Base-by-base conservation (phyloP, 2,329 filamentous ascomycete species). In the Neophaeococcomyces aloes region DNA sequence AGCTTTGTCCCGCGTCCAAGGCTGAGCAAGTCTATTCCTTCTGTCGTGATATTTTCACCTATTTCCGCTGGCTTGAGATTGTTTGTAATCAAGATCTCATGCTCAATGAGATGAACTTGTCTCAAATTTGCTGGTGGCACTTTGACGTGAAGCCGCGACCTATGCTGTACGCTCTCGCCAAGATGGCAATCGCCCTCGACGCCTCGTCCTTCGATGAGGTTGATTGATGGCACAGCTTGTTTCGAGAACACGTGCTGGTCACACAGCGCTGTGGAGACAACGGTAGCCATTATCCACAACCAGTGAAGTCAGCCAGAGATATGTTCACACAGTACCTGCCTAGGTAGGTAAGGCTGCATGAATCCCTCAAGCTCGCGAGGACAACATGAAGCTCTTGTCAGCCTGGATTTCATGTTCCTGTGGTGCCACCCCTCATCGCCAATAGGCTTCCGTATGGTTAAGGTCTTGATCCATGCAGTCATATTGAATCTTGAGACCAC, bases 41-140 rank as follows among this genome's bases (percentile, higher is more conserved):
- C 23, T 3, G 53, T 56, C 11, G 55, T 57, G 40, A 56, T 51
- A 35, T 56, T 56, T 44, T 56, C 54, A 17, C 54, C 55, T n/a
- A 55, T 19, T n/a, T 54, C 46, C 10, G 48, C 54, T 0, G 51
- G 53, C 18, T 48, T 32, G 7, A 46, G 29, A 8, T 36, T 10
- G n/a, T 38, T 31, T 18, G 44, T 30, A n/a, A 47, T 18, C 18
- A 57, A 48, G 19, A 57, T 48, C 34, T 56, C 56, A 30, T 47
- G 32, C 8, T 53, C 50, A 6, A 58, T 50, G 10, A 58, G 48
- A 38, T 58, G 56, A 10, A 58, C 56, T 42, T 58, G 56, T 18
- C 56, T 53, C n/a, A 58, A 48, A 42, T 58, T 58, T 23, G 47
- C 48, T 7, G 50, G 49, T 4, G 53, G 45, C 6, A 55, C 53